Percentiles rank a stretch among this genome's conserved stretches.
These are phyloP conservation scores for Houttuynia cordata DNA, from an alignment of 164 flowering plant genomes.

Conservation along the genomic window DNA sequence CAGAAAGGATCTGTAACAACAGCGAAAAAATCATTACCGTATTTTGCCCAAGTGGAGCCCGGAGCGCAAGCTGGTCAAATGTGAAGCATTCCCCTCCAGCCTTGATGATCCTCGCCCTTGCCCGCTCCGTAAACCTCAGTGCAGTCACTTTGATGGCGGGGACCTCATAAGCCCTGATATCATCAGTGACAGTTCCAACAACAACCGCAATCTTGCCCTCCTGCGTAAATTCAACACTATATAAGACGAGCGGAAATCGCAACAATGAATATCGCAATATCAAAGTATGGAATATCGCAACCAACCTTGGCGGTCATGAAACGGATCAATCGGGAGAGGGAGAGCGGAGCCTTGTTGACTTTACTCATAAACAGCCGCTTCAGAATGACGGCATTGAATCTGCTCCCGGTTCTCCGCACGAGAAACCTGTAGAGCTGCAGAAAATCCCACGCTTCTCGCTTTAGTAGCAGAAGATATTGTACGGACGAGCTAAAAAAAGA, in stretches of 20 bases:
- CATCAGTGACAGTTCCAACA: conserved; percentile 51
- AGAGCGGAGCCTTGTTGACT: conserved; percentile 40
- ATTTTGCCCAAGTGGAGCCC: conserved; percentile 67
- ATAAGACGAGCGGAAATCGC: background rate
- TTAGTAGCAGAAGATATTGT: no score
- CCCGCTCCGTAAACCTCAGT: conserved; percentile 50
- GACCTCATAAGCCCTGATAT: conserved; percentile 36
- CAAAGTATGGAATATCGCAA: background rate
- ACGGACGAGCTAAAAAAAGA: background rate
- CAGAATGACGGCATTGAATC: conserved; percentile 47
- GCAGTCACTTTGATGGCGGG: conserved; percentile 49
- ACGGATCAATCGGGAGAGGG: conserved; percentile 35
- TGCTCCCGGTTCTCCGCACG: conserved; percentile 51
- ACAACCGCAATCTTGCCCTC: conserved; percentile 47
- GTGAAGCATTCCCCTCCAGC: conserved; percentile 60
- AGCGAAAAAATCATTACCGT: conserved; percentile 24
- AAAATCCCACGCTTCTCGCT: background rate
- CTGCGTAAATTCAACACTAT: conserved; percentile 8
- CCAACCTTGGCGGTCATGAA: conserved; percentile 47
- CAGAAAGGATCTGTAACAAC: no score
- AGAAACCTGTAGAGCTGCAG: conserved; percentile 45
- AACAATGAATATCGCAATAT: background rate
- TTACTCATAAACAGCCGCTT: conserved; percentile 65
- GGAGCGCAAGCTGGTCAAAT: conserved; percentile 56
- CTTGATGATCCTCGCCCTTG: conserved; percentile 54